Evolutionary conservation across 2,329 filamentous ascomycete genomes (phyloP).

Genomic region (Sarocladiaceae sp.): DNA sequence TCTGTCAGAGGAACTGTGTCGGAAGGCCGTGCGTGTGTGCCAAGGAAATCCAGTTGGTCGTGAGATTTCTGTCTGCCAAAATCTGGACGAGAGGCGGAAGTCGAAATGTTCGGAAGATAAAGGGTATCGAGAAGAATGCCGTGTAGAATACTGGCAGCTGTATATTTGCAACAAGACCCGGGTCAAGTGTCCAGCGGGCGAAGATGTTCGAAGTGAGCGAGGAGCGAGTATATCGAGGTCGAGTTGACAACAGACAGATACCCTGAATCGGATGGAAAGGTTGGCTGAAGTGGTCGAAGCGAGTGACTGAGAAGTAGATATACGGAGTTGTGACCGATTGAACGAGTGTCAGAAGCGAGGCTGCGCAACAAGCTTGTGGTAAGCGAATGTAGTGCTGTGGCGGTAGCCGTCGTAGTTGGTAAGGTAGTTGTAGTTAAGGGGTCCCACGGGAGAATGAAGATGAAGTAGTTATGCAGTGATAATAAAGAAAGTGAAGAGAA

Average conservation of each 20-base stretch:
- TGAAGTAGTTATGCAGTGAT: neutral
- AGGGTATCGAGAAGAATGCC: neutral
- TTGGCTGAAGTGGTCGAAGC: neutral
- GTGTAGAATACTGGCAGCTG: neutral
- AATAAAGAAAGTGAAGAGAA: slow-evolving; percentile 7
- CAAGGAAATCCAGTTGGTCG: neutral
- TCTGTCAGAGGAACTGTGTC: neutral
- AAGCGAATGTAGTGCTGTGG: slow-evolving; percentile 1
- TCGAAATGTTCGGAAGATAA: neutral
- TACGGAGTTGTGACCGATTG: neutral
- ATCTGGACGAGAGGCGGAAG: neutral
- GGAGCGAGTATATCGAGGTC: neutral
- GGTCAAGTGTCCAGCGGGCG: neutral
- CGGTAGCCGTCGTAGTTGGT: neutral
- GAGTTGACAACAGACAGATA: neutral
- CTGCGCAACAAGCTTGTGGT: slow-evolving; percentile 2
- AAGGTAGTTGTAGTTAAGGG: neutral
- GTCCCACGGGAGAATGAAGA: neutral
- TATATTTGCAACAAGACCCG: neutral
- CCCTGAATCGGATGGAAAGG: neutral
- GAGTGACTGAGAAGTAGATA: slow-evolving; percentile 6
- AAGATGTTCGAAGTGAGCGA: neutral
- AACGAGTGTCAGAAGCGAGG: slow-evolving; percentile 4
- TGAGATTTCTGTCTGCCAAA: neutral
- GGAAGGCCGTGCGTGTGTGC: neutral